Percentiles rank a stretch among this genome's conserved stretches.
These are phyloP conservation scores for Ganoderma lucidum DNA, from an alignment of 1,284 basidiomycete species.

Conservation along the genomic window DNA sequence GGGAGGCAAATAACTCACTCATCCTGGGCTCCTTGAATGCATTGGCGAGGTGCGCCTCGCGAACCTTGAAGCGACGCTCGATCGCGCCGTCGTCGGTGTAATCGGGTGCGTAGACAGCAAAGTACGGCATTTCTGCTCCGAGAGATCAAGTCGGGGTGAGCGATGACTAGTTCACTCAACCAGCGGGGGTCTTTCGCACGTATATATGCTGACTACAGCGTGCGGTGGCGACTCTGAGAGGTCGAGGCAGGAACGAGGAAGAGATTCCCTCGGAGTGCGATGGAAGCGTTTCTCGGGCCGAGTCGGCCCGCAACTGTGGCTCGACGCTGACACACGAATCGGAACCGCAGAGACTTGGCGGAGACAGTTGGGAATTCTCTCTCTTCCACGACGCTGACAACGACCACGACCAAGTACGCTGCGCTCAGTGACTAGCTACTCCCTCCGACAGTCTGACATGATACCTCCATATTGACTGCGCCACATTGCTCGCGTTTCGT, in stretches of 20 bases:
- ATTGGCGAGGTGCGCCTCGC: constrained; percentile 40
- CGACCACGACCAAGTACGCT: constrained; percentile 9
- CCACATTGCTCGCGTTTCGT: background rate
- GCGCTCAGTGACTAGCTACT: constrained; percentile 15
- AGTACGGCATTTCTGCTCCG: constrained; percentile 33
- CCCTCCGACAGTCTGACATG: constrained; percentile 18
- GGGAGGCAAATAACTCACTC: constrained; percentile 35
- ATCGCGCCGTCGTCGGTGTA: constrained; percentile 41
- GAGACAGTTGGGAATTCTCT: background rate
- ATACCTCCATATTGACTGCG: constrained; percentile 2
- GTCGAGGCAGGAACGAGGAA: background rate
- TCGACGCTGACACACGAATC: too few species aligned
- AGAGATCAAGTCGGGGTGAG: background rate
- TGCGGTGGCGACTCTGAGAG: background rate
- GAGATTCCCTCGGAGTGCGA: background rate
- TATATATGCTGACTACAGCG: background rate
- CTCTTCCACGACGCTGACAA: background rate
- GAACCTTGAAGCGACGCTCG: constrained; percentile 40
- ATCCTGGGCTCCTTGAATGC: constrained; percentile 32
- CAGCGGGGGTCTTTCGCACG: too few species aligned
- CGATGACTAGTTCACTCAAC: background rate
- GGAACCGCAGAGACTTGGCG: too few species aligned
- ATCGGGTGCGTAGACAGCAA: constrained; percentile 48
- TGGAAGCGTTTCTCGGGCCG: background rate
- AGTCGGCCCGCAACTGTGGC: too few species aligned